phyloP scores from a whole-genome alignment of 306 rosid species.

The Carpinus viminea region DNA sequence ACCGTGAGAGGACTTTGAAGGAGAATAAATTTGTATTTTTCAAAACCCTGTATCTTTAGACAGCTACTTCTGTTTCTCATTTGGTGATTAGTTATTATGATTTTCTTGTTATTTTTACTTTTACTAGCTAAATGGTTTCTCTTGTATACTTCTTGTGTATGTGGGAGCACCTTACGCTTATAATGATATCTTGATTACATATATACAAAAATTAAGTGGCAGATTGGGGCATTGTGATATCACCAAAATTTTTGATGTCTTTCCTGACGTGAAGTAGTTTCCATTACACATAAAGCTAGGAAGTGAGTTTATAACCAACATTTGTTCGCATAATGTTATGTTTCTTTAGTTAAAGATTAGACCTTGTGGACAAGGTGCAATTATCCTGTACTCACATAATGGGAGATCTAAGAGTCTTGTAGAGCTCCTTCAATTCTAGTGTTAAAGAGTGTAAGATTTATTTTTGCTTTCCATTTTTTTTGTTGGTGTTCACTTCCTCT shows the following conservation, averaged over 20 bases:
- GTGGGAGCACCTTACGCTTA: too few relatives aligned
- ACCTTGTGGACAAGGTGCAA: neutral
- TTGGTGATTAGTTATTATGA: too few relatives aligned
- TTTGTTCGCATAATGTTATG: too few relatives aligned
- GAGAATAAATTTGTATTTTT: too few relatives aligned
- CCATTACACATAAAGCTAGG: neutral
- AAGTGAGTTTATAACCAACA: neutral
- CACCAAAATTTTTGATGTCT: neutral
- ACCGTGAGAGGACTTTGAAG: too few relatives aligned
- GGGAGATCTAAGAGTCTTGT: neutral
- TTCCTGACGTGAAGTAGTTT: neutral
- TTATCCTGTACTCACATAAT: neutral
- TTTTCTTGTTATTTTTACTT: too few relatives aligned
- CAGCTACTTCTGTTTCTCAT: too few relatives aligned
- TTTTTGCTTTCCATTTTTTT: neutral
- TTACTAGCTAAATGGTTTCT: too few relatives aligned
- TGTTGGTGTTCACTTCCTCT: constrained; percentile 4
- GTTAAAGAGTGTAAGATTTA: neutral
- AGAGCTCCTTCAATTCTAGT: neutral
- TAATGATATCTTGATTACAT: too few relatives aligned
- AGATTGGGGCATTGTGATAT: neutral
- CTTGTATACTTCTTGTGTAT: too few relatives aligned
- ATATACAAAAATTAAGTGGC: neutral
- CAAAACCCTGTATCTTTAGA: too few relatives aligned
- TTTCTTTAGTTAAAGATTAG: neutral